These are phyloP conservation scores for Spongospora subterranea DNA, from an alignment of 208 protist species.

Conservation along the genomic window DNA sequence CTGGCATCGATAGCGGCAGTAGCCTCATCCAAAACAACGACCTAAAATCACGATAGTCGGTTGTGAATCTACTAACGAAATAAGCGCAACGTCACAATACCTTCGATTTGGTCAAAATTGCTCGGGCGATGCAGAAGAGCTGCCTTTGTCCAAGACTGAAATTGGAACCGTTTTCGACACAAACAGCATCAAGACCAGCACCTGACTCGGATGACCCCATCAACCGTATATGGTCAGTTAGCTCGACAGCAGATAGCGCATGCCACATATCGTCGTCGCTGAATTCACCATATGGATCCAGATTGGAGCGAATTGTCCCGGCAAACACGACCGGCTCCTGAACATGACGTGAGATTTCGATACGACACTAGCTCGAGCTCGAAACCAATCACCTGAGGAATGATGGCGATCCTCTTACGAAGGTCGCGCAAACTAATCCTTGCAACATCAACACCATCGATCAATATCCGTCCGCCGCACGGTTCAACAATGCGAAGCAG, in stretches of 20 bases:
- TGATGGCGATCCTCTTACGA: constrained; percentile 62
- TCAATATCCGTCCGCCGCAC: constrained; percentile 60
- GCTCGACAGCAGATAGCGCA: constrained; percentile 41
- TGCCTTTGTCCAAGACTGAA: constrained; percentile 69
- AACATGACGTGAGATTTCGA: no score
- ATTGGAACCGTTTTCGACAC: constrained; percentile 64
- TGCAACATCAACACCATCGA: constrained; percentile 69
- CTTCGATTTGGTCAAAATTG: constrained; percentile 61
- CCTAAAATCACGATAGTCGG: no score
- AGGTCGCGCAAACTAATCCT: constrained; percentile 49
- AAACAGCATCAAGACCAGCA: constrained; percentile 24
- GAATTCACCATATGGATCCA: constrained; percentile 61
- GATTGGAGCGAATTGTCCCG: constrained; percentile 66
- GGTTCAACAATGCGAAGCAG: constrained; percentile 63
- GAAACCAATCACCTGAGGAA: no score
- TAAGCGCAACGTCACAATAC: no score
- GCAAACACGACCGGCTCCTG: constrained; percentile 67
- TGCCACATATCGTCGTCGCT: constrained; percentile 18
- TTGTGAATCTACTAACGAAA: no score
- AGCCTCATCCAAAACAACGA: constrained; percentile 71
- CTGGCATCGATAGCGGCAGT: constrained; percentile 68
- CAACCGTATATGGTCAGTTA: background rate
- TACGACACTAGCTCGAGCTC: no score
- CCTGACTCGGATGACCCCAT: background rate
- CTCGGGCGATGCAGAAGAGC: constrained; percentile 70